phyloP scores from a whole-genome alignment of 2,329 filamentous ascomycete genomes.

The Arthrinium phaeospermum region DNA sequence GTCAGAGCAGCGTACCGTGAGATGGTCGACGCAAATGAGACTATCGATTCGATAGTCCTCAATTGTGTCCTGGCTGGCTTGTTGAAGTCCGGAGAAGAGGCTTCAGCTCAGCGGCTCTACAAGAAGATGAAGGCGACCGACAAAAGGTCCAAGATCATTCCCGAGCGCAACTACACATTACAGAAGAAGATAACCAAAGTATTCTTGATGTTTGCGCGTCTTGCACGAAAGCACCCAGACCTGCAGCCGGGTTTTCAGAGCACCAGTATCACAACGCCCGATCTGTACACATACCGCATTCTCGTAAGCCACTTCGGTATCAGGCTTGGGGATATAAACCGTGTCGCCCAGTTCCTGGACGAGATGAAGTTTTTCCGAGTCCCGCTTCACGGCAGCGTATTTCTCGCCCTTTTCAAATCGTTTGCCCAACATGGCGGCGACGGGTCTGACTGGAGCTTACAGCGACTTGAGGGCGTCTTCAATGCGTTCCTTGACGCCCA shows the following conservation, averaged over 20 bases:
- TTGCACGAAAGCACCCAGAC: constrained; percentile 61
- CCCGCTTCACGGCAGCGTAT: constrained; percentile 76
- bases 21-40: constrained; percentile 83
- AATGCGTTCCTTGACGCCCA: constrained; percentile 64
- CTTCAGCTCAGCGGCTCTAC: constrained; percentile 81
- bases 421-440: constrained; percentile 76
- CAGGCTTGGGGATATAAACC: constrained; percentile 71
- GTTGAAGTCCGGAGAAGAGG: constrained; percentile 75
- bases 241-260: constrained; percentile 63
- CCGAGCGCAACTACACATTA: constrained; percentile 52
- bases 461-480: constrained; percentile 73
- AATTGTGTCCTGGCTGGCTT: constrained; percentile 86
- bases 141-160: constrained; percentile 44
- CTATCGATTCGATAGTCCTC: constrained; percentile 85
- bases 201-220: constrained; percentile 61
- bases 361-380: constrained; percentile 79
- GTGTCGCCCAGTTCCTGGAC: constrained; percentile 72
- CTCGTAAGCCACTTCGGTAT: constrained; percentile 77
- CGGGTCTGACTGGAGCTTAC: constrained; percentile 73
- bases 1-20: constrained; percentile 80
- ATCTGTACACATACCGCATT: constrained; percentile 80
- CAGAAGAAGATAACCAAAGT: constrained; percentile 58
- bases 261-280: constrained; percentile 70
- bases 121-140: constrained; percentile 77
- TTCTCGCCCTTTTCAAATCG: constrained; percentile 80